Evolutionary conservation across 805 yeast genomes (phyloP).

Genomic region (Wickerhamiella kurtzmanii): DNA sequence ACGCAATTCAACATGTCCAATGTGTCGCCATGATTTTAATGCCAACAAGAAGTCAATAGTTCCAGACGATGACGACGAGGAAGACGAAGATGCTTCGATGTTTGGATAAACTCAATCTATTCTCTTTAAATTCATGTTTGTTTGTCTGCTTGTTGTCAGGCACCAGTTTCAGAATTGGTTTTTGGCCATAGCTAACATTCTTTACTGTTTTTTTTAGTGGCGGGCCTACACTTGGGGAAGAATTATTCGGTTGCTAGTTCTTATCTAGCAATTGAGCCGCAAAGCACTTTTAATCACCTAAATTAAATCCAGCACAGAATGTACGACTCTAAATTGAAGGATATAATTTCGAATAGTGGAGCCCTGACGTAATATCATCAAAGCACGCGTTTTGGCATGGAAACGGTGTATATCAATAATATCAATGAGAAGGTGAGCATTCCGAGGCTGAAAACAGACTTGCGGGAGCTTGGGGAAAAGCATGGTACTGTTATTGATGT

Average conservation of each 20-base stretch:
- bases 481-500: constrained; percentile 40
- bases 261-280: too few relatives aligned
- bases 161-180: too few relatives aligned
- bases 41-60: constrained; percentile 24
- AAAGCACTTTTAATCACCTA: too few relatives aligned
- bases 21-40: constrained; percentile 64
- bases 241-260: too few relatives aligned
- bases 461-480: constrained; percentile 31
- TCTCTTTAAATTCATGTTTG: too few relatives aligned
- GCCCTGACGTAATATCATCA: not conserved
- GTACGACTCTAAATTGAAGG: too few relatives aligned
- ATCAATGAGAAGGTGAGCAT: constrained; percentile 55
- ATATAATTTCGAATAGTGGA: too few relatives aligned
- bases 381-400: constrained; percentile 2
- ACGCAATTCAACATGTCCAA: constrained; percentile 50
- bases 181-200: too few relatives aligned
- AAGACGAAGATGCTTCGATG: constrained; percentile 46
- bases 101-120: constrained; percentile 53
- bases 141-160: too few relatives aligned
- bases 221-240: too few relatives aligned
- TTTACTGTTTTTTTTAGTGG: too few relatives aligned
- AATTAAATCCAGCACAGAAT: too few relatives aligned
- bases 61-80: constrained; percentile 53
- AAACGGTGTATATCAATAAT: constrained; percentile 48
- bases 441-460: constrained; percentile 34